phyloP scores from a whole-genome alignment of 208 protist species.

The Trichomonas tenax region DNA sequence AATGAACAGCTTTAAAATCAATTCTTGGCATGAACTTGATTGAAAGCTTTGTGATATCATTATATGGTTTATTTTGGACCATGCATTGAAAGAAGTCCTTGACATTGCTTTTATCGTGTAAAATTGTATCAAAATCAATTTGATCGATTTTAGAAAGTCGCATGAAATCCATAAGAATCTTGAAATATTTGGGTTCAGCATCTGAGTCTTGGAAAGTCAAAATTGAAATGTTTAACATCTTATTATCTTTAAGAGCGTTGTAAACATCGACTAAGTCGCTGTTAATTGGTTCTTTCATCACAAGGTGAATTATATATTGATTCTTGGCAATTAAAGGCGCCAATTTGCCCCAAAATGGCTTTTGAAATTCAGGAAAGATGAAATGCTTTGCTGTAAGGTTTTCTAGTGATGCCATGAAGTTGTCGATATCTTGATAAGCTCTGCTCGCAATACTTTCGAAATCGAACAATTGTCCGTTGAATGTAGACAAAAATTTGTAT shows the following conservation, averaged over 20 bases:
- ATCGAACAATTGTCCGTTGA: background rate
- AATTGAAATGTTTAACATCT: background rate
- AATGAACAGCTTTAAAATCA: background rate
- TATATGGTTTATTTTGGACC: background rate
- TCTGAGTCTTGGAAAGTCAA: background rate
- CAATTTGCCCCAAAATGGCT: background rate
- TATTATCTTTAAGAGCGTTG: background rate
- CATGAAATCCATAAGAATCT: background rate
- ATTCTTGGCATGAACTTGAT: background rate
- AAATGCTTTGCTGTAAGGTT: background rate
- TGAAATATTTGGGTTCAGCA: background rate
- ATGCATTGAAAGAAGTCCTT: background rate
- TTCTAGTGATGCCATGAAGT: background rate
- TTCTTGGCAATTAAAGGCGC: background rate
- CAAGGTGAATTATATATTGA: background rate
- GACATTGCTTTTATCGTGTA: background rate
- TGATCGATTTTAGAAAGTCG: background rate
- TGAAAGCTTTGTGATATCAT: background rate
- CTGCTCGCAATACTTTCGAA: background rate
- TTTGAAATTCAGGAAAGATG: background rate
- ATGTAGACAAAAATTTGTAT: background rate
- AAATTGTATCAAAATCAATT: background rate
- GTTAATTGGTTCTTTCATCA: background rate
- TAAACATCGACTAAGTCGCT: background rate
- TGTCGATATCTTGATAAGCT: background rate